Base-by-base conservation (phyloP, 768 basidiomycete species). In the Tephrocybe sp. region DNA sequence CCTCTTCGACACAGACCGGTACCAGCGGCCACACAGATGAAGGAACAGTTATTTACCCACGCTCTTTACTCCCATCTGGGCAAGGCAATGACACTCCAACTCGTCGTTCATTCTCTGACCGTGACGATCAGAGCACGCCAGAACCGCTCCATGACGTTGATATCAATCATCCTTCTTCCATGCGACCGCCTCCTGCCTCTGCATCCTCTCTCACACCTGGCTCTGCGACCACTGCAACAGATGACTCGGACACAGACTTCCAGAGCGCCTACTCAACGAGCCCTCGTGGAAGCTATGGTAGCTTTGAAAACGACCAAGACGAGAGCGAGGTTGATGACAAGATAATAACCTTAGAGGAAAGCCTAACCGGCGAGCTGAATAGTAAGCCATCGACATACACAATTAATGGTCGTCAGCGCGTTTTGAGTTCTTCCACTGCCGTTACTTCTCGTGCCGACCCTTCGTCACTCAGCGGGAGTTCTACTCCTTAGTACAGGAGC, bases 171-270 rank as follows among this genome's bases (percentile, higher is more conserved):
- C 50, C 62, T 48, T 57, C 48, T 32, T 26, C 46, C 4, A 7
- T 30, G 18, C 34, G 28, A 25, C 26, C 45, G 21, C 36, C 58
- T 18, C 63, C 48, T 30, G 45, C 52, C 20, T 49, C 63, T 24
- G 56, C 63, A 17, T 61, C 67, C 11, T 55, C 52, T 7, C 54
- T 55, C 45, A 30, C 47, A 10, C 50, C 47, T 25, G 45, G 53
- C 0, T 61, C 65, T 2, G 56, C 64, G 20, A 61, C 68, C 32
- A 64, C 67, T 23, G 70, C 68, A 23, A 68, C 77, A 7, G 88
- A 90, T 52, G 88, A 89, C 58, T 89, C 88, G 18, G 88, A 90
- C 59, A 86, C 86, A 23, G 90, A 93, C 61, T 93, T 92, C 66
- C 89, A 91, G 69, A 92, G 90, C 56, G 90, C 90, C 28, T 90